Evolutionary conservation across 495 filamentous ascomycete genomes (phyloP).

Genomic region (Penicillium parvum): DNA sequence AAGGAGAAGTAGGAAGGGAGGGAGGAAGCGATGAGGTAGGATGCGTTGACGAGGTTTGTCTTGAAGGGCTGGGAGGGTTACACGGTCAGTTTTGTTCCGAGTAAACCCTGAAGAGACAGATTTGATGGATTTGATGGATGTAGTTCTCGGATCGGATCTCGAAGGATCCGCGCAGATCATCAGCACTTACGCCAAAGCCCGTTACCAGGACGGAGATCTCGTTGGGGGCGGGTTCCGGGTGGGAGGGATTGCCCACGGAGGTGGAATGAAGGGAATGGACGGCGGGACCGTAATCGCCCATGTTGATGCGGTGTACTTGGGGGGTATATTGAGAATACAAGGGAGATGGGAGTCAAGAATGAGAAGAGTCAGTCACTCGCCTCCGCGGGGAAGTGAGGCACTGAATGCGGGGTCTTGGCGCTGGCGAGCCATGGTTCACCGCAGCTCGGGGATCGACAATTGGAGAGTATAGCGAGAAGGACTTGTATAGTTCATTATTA

Average conservation of each 20-base stretch:
- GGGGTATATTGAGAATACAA: not conserved
- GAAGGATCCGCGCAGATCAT: conserved; percentile 12
- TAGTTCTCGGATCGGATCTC: conserved; percentile 1
- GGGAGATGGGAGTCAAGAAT: not conserved
- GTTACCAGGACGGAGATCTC: conserved; percentile 67
- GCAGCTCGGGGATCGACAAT: too few species aligned
- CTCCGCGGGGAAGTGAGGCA: not conserved
- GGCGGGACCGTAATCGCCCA: conserved; percentile 39
- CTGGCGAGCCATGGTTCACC: not conserved
- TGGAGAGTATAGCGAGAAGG: not conserved
- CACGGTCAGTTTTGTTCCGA: conserved; percentile 7
- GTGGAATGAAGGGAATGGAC: conserved; percentile 15
- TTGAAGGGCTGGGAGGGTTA: conserved; percentile 57
- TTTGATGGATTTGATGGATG: not conserved
- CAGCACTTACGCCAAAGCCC: conserved; percentile 62
- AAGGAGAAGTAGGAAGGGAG: conserved; percentile 34
- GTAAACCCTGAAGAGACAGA: not conserved
- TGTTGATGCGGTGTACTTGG: conserved; percentile 9
- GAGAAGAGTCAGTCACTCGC: not conserved
- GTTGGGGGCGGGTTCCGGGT: conserved; percentile 14
- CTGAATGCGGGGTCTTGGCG: conserved; percentile 2
- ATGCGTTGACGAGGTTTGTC: conserved; percentile 62
- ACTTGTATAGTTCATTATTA: too few species aligned
- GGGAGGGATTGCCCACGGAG: conserved; percentile 12
- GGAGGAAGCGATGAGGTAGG: conserved; percentile 62